Conservation (phyloP, 371 early-diverging fungal genomes). For the Batkoa obscura region DNA sequence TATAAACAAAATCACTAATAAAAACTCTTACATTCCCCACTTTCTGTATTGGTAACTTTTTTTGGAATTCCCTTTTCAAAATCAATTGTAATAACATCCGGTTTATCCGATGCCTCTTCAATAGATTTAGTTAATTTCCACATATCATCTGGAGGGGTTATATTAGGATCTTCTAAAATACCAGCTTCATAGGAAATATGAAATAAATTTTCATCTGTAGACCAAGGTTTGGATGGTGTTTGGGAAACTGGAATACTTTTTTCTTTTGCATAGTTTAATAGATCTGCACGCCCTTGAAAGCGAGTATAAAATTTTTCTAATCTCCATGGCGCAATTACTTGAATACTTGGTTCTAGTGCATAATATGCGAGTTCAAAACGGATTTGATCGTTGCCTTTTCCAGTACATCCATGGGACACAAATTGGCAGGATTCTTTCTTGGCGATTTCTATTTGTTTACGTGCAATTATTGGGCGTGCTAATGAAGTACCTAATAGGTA, state of each 20-base stretch:
- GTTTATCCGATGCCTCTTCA: slow-evolving; percentile 86
- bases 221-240: slow-evolving; percentile 93
- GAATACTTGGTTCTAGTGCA: slow-evolving; percentile 75
- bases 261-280: slow-evolving; percentile 77
- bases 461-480: slow-evolving; percentile 90
- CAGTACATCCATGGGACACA: slow-evolving; percentile 96
- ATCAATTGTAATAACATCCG: slow-evolving; percentile 72
- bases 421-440: slow-evolving; percentile 72
- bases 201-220: slow-evolving; percentile 96
- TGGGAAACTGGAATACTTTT: slow-evolving; percentile 88
- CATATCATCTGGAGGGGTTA: slow-evolving; percentile 90
- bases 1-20: no score
- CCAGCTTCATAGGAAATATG: slow-evolving; percentile 96
- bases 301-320: slow-evolving; percentile 54
- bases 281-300: slow-evolving; percentile 82
- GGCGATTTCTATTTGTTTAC: slow-evolving; percentile 81
- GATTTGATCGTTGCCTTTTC: slow-evolving; percentile 98
- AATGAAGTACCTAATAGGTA: slow-evolving; percentile 93
- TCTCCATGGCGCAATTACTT: slow-evolving; percentile 94
- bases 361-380: slow-evolving; percentile 96
- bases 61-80: slow-evolving; percentile 78
- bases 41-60: slow-evolving; percentile 65
- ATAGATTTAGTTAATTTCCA: slow-evolving; percentile 93
- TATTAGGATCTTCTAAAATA: slow-evolving; percentile 83
- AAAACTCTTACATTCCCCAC: slow-evolving; percentile 44